These are phyloP conservation scores for Prunus yedoensis DNA, from an alignment of 331 rosid species.

Conservation along the genomic window DNA sequence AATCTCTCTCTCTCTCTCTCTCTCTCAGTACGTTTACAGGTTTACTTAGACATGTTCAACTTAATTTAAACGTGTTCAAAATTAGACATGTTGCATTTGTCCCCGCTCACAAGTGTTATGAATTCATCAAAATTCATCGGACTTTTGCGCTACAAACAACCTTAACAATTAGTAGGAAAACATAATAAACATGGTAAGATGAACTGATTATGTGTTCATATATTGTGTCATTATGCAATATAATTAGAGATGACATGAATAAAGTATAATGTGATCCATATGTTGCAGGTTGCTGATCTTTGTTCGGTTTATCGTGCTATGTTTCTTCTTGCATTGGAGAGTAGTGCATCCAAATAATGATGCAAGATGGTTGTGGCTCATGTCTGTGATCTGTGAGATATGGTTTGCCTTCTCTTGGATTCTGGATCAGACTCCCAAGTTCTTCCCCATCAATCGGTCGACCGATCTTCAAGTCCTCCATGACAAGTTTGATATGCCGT, in stretches of 20 bases:
- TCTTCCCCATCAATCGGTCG: constrained; percentile 62
- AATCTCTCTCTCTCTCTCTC: too few species aligned
- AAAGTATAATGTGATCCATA: not conserved
- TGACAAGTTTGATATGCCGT: constrained; percentile 76
- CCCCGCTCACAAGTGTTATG: not conserved
- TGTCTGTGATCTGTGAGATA: constrained; percentile 74
- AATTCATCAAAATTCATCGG: not conserved
- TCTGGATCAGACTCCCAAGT: constrained; percentile 78
- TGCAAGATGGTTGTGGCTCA: constrained; percentile 84
- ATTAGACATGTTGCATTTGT: not conserved
- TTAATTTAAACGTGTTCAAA: too few species aligned
- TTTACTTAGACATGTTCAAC: too few species aligned
- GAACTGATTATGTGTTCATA: constrained; percentile 11
- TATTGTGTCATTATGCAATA: not conserved
- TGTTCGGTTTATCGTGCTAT: constrained; percentile 54
- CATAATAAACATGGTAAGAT: not conserved
- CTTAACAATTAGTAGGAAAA: not conserved
- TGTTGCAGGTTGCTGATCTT: constrained; percentile 53
- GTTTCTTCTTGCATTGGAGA: constrained; percentile 79
- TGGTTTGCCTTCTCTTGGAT: constrained; percentile 96
- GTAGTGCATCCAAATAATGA: constrained; percentile 62
- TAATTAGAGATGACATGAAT: not conserved
- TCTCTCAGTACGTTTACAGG: not conserved
- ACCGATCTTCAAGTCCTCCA: constrained; percentile 67
- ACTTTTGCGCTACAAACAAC: not conserved